Base-by-base conservation (phyloP, 2,329 filamentous ascomycete genomes). In the Elsinoe perseae region DNA sequence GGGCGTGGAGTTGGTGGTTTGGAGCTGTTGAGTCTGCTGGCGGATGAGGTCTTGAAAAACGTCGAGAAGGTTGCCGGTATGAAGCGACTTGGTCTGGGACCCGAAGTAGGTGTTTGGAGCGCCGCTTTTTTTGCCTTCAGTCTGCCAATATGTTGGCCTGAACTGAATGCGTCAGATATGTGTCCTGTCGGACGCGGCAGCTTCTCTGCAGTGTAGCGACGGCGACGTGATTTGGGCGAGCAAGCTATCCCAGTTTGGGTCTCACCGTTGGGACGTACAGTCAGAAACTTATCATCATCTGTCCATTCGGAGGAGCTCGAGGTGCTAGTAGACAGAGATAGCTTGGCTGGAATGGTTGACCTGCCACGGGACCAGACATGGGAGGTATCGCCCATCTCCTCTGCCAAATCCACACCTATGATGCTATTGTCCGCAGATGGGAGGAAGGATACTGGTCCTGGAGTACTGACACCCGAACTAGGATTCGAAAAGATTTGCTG, bases 31-130 rank as follows among this genome's bases (percentile, higher is more conserved):
- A 50, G 12, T 21, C 16, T 18, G 28, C 44, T 50, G 8, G 44
- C 44, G 4, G 44, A 50, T 3, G 44, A 30, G 25, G 44, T 16
- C n/a, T 30, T 20, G 43, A 56, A 23, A n/a, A 56, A 40, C 8
- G 9, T n/a, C 16, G 36, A 18, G 54, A 56, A 27, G 67, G 69
- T 21, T 32, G 30, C 34, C 14, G 23, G 18, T 14, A 25, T 46
- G 30, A 42, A 56, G 40, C 42, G 54, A 14, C 16, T 56, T 20
- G n/a, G 23, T 32, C 18, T 50, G 12, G 21, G 30, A 32, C 6
- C 43, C 18, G 21, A 18, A 36, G 25, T 30, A 30, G 16, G 43
- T 3, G 25, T 25, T 32, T 32, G 20, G 25, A 32, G 16, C 5
- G 16, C 4, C 12, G 16, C 6, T 43, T 18, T 8, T 12, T 43